A percentile compares a stretch with the other conserved stretches of the same genome.
phyloP scores from a whole-genome alignment of 129 eudicot genomes.

The Helianthus tuberosus region DNA sequence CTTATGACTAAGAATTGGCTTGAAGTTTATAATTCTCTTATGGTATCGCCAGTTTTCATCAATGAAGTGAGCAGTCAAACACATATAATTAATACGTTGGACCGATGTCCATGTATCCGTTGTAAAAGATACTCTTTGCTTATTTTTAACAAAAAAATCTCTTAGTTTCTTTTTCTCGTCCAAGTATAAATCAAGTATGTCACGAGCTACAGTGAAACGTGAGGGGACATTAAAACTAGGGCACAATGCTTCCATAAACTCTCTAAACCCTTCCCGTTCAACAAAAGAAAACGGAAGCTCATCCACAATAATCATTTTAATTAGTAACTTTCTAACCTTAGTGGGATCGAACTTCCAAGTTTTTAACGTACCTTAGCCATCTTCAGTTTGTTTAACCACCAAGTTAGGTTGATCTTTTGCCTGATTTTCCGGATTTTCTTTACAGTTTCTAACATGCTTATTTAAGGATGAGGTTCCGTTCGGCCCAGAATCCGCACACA shows the following conservation, averaged over 20 bases:
- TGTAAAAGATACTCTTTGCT: too few relatives aligned
- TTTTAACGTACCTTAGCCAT: not conserved
- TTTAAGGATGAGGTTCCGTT: too few relatives aligned
- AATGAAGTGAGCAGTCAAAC: not conserved
- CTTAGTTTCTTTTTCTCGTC: too few relatives aligned
- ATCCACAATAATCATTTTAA: not conserved
- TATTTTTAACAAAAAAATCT: too few relatives aligned
- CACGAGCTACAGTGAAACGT: not conserved
- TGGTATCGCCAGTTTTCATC: not conserved
- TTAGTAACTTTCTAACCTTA: not conserved
- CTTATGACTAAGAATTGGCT: not conserved
- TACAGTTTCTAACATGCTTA: too few relatives aligned
- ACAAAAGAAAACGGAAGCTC: not conserved
- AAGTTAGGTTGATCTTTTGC: too few relatives aligned
- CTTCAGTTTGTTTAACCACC: too few relatives aligned
- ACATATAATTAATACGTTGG: not conserved
- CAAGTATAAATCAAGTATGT: too few relatives aligned
- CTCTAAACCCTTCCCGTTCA: not conserved
- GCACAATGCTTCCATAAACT: not conserved
- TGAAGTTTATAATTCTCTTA: not conserved
- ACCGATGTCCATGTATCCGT: not conserved
- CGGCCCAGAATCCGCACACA: too few relatives aligned
- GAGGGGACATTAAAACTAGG: not conserved
- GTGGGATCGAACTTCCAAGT: not conserved
- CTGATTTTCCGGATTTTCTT: too few relatives aligned